Base-by-base conservation (phyloP, 2,329 filamentous ascomycete species). In the Trichoderma koningiopsis region DNA sequence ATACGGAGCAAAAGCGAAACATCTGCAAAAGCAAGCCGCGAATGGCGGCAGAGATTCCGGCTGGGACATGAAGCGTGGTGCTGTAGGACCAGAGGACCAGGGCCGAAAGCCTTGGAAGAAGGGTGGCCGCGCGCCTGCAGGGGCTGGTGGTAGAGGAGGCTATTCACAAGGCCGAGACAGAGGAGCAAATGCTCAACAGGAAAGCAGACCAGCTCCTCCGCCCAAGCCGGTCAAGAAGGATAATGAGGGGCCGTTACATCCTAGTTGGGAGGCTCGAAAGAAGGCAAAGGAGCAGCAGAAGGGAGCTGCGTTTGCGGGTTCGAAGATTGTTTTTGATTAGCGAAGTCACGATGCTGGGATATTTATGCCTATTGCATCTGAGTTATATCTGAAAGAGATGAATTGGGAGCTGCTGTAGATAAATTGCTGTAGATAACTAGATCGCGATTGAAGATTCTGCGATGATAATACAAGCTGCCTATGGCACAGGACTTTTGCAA, bases 1-100 rank as follows among this genome's bases (percentile, higher is more conserved):
- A 76, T 95, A 86, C 77, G 92, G 92, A 61, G 83, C 85, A 16
- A 85, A 86, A 71, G 93, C 92, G 1, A 91, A 89, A 73, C 92
- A 94, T 75, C 78, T 89, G 55, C 83, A 83, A 69, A 77, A 79
- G 79, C 78, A 73, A 57, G 78, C 74, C 57, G 68, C 63, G 24
- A 73, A 75, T 69, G 71, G 75, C 13, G 76, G 79, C 8, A 76
- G 83, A 47, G 85, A 87, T 60, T 76, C 82, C 11, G 86, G 86
- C 0, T 90, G 88, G 88, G 88, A 91, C 73, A 78, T 83, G 73
- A 83, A 82, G 76, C 83, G 83, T 43, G 87, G 84, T 40, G 88
- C 85, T 14, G 86, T 87, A 7, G 86, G 81, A 0, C 80, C 76
- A 0, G 79, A 79, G 5, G 79, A 81, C 19, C 77, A 73, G 0